Evolutionary conservation across 2,329 filamentous ascomycete species (phyloP).

Genomic region (Aspergillus brasiliensis): DNA sequence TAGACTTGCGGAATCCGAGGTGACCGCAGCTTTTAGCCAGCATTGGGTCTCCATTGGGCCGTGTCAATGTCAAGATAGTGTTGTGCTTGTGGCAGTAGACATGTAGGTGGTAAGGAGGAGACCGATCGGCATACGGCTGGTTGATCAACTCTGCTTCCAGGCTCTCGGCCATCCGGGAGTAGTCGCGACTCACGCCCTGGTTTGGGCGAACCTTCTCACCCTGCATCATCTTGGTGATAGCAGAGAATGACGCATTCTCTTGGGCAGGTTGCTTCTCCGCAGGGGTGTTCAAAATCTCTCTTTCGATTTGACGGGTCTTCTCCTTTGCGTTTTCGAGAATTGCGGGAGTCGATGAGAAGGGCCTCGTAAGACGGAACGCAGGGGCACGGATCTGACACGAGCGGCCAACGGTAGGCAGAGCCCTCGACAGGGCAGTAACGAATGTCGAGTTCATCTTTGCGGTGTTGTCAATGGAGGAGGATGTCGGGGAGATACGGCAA

Average conservation of each 20-base stretch:
- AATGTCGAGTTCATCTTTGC: conserved; percentile 37
- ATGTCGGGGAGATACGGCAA: neutral
- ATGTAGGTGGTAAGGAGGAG: conserved; percentile 76
- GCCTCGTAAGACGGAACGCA: conserved; percentile 27
- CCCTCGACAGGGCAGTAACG: conserved; percentile 33
- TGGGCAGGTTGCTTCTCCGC: conserved; percentile 17
- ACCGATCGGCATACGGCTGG: conserved; percentile 38
- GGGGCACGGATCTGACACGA: conserved; percentile 27
- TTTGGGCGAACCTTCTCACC: conserved; percentile 20
- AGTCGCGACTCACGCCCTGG: conserved; percentile 30
- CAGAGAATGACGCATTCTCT: conserved; percentile 29
- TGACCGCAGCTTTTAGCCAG: conserved; percentile 82
- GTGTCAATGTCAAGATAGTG: conserved; percentile 86
- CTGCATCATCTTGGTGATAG: conserved; percentile 36
- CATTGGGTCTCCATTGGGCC: conserved; percentile 76
- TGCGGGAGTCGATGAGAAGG: conserved; percentile 37
- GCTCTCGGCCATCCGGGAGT: conserved; percentile 35
- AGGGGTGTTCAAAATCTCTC: conserved; percentile 29
- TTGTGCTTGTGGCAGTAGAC: conserved; percentile 90
- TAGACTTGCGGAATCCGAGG: conserved; percentile 84
- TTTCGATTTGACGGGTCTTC: conserved; percentile 29
- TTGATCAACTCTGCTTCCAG: conserved; percentile 39
- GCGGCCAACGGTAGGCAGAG: conserved; percentile 35
- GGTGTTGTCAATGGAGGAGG: conserved; percentile 9
- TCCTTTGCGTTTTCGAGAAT: conserved; percentile 23